Evolutionary conservation across 2,329 filamentous ascomycete species (phyloP), one percentile per base, ranked within the genome.

Genomic region (Tothia fuscella): DNA sequence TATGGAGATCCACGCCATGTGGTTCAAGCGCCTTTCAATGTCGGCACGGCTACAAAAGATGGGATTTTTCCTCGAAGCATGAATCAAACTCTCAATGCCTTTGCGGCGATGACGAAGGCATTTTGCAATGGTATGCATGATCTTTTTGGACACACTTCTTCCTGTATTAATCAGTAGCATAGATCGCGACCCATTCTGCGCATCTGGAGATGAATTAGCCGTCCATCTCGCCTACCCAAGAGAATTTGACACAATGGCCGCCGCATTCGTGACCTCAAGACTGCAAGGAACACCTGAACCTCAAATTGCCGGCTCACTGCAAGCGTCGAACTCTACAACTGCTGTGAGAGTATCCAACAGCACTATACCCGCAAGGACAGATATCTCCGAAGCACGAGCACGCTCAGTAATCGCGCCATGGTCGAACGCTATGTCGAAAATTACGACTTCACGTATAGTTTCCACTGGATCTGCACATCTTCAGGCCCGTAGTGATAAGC

Each of bases 1-100:
- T 36, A 36, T 14, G 34, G 34, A 20, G 34, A 36, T 14, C 34
- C 34, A 20, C 34, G 34, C 14, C 34, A 36, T 24, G 26, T 9
- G n/a, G 34, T 24, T 14, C 21, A 16, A 14, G 34, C 34, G 17
- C 14, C 34, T 14, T 36, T 24, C 34, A 36, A 36, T 13, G 20
- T 36, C 10, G 34, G 34, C 34, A 25, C 34, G 6, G 20, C 34
- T n/a, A 25, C 10, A 5, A 36, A 25, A 24, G 34, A 36, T 24
- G 34, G 34, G 10, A 25, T 36, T 7, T 36, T 36, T 14, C 9
- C 17, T 14, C 20, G 34, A 24, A 20, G 6, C 22, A n/a, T 7
- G 21, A 36, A 36, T 17, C 34, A 36, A 10, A 36, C 34, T 7
- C 17, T 36, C 14, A 6, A 21, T 7, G 4, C 20, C 6, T 36